A percentile compares a stretch with the other conserved stretches of the same genome.
Evolutionary conservation across 163 green algal species (phyloP).

Genomic region (Scenedesmus sp.): DNA sequence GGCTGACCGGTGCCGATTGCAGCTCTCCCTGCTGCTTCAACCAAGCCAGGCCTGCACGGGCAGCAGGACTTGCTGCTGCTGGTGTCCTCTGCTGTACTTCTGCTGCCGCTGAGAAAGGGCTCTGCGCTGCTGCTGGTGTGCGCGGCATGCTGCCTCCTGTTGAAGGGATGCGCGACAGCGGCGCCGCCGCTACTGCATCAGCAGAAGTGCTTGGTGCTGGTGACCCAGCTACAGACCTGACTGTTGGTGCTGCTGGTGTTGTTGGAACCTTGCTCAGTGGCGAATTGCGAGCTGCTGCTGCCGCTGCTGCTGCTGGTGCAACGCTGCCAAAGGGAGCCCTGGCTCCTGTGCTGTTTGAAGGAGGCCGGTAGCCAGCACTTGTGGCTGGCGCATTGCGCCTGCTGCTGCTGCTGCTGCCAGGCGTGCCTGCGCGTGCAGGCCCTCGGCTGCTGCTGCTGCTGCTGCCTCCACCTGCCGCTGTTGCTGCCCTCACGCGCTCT

Average conservation of each 20-base stretch:
- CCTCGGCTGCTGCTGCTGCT: constrained; percentile 8
- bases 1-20: not conserved
- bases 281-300: not conserved
- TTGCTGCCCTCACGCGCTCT: constrained; percentile 1
- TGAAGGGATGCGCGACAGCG: not conserved
- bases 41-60: constrained; percentile 20
- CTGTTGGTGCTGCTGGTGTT: not conserved
- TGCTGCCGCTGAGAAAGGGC: not conserved
- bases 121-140: not conserved
- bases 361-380: constrained; percentile 11
- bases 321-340: not conserved
- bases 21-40: constrained; percentile 15
- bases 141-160: not conserved
- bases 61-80: not conserved
- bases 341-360: not conserved
- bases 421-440: not conserved
- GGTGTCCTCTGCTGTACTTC: not conserved
- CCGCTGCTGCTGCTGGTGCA: not conserved
- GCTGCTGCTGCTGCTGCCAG: not conserved
- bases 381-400: not conserved
- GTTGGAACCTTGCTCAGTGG: not conserved
- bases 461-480: not conserved
- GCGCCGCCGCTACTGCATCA: not conserved
- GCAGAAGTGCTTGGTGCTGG: not conserved
- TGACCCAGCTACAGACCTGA: not conserved